Evolutionary conservation across 306 rosid genomes (phyloP).

Genomic region (Luffa aegyptiaca): DNA sequence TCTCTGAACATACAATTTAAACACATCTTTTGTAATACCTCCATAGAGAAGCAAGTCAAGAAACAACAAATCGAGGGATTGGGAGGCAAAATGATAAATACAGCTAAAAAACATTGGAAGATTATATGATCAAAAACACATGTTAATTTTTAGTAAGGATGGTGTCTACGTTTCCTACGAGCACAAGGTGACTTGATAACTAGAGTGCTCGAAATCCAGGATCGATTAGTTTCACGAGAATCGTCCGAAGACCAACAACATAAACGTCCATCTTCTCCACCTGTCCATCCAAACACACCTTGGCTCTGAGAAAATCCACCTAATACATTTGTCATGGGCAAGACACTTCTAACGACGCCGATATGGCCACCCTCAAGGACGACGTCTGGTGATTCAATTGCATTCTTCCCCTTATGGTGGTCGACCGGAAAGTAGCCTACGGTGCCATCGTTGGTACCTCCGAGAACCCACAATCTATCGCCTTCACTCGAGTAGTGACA

Average conservation of each 20-base stretch:
- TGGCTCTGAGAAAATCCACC: constrained; percentile 25
- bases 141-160: constrained; percentile 40
- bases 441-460: constrained; percentile 64
- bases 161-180: constrained; percentile 53
- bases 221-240: constrained; percentile 32
- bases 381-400: constrained; percentile 70
- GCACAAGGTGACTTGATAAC: constrained; percentile 35
- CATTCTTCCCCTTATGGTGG: constrained; percentile 20
- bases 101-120: neutral
- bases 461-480: constrained; percentile 65
- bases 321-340: constrained; percentile 44
- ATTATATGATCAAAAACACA: neutral
- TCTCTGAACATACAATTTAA: neutral
- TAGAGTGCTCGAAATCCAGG: constrained; percentile 70
- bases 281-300: constrained; percentile 85
- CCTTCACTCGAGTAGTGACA: constrained; percentile 66
- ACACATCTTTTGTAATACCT: neutral
- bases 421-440: constrained; percentile 78
- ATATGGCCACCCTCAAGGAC: constrained; percentile 81
- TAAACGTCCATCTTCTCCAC: constrained; percentile 91
- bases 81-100: neutral
- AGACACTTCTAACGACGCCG: constrained; percentile 50
- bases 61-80: neutral
- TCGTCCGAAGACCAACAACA: constrained; percentile 81
- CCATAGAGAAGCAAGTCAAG: neutral